Base-by-base conservation (phyloP, 179 eudicot species). In the Actinidia polygama region DNA sequence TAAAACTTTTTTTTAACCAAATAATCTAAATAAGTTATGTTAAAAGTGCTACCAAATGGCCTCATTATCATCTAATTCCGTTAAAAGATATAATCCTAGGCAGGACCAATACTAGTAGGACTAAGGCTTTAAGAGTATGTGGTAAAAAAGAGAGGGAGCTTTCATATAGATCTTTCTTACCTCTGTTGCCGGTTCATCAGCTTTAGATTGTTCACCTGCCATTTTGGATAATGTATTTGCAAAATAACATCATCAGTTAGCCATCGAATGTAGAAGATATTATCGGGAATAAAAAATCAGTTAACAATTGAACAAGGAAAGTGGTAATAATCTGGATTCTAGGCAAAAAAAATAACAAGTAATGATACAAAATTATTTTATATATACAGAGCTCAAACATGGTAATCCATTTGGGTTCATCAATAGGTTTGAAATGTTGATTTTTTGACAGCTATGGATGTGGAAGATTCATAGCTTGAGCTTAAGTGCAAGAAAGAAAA, bases 121-220 rank as follows among this genome's bases (percentile, higher is more conserved):
- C 3, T 0, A 21, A 0, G 62, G 47, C n/a, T 53, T 53, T 12
- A 23, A 51, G 0, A 51, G 26, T 6, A 11, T 2, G 19, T 15
- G 36, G 68, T 23, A 12, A 69, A 69, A 66, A 50, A 53, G 24
- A 49, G 58, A 7, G 57, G 7, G 14, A 58, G 10, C 46, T 7
- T 82, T 18, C 11, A 61, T 61, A 16, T 53, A 36, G 0, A 57
- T 77, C 0, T 66, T 69, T 67, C 79, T 78, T 69, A 83, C 85
- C 79, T 83, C 85, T 47, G 9, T 58, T 12, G 46, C 15, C 53
- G 24, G 26, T 79, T 73, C 79, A 21, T 83, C 82, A 51, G 26
- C 84, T 68, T 82, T 82, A 67, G 82, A 24, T 4, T 72, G 85
- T 4, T 83, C 85, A 54, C 82, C 85, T 83, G 85, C 79, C 82